These are phyloP conservation scores for Paraconiothyrium sp. DNA, from an alignment of 2,329 filamentous ascomycete genomes.

Conservation along the genomic window DNA sequence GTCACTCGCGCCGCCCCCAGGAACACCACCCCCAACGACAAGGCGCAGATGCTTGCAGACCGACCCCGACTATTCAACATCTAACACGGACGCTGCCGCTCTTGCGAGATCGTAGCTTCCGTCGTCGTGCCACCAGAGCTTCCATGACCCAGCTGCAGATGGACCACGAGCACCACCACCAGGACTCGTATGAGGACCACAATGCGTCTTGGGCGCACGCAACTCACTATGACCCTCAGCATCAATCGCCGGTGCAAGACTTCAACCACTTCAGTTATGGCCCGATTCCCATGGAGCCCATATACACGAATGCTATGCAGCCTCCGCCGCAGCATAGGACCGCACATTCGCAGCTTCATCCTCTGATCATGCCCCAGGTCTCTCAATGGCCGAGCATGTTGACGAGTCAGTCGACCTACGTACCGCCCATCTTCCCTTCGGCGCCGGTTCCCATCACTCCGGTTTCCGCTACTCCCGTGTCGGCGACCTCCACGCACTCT, in stretches of 20 bases:
- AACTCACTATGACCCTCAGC: slow-evolving; percentile 42
- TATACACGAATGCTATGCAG: slow-evolving; percentile 50
- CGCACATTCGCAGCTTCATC: slow-evolving; percentile 52
- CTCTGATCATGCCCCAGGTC: slow-evolving; percentile 52
- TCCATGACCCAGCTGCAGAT: slow-evolving; percentile 54
- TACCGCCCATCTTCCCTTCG: slow-evolving; percentile 49
- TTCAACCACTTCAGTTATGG: slow-evolving; percentile 52
- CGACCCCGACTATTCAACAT: slow-evolving; percentile 34
- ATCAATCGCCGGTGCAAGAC: slow-evolving; percentile 53
- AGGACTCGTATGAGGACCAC: slow-evolving; percentile 48
- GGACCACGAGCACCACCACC: slow-evolving; percentile 49
- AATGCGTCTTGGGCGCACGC: slow-evolving; percentile 44
- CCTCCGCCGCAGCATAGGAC: slow-evolving; percentile 48
- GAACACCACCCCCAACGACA: slow-evolving; percentile 35
- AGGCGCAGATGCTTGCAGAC: slow-evolving; percentile 45
- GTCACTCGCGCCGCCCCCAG: slow-evolving; percentile 41
- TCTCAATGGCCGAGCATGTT: slow-evolving; percentile 54
- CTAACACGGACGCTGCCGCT: slow-evolving; percentile 41
- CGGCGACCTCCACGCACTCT: slow-evolving; percentile 50
- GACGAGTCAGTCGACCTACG: slow-evolving; percentile 53
- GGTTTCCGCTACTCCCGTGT: slow-evolving; percentile 51
- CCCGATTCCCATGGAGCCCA: slow-evolving; percentile 52
- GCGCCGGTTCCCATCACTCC: slow-evolving; percentile 50
- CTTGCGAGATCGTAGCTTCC: slow-evolving; percentile 35
- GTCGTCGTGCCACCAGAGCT: slow-evolving; percentile 26